phyloP scores from a whole-genome alignment of 176 grass and related monocot genomes.

The Elaeis guineensis region DNA sequence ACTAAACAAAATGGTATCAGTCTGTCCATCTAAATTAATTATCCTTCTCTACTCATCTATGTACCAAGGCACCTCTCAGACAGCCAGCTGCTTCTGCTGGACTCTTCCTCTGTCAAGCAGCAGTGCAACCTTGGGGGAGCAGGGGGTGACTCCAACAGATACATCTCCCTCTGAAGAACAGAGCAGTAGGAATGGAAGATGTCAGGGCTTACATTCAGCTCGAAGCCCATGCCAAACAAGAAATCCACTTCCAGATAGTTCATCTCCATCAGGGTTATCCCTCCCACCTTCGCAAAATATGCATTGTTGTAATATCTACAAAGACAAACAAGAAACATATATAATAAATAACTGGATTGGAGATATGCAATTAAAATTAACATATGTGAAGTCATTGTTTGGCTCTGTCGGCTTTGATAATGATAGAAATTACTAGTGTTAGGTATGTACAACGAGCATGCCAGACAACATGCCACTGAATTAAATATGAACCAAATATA shows the following conservation, averaged over 20 bases:
- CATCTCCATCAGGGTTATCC: conserved; percentile 90
- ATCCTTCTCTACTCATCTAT: too few relatives aligned
- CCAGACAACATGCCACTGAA: too few relatives aligned
- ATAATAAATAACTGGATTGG: too few relatives aligned
- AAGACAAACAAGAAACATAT: background rate
- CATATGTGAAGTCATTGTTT: background rate
- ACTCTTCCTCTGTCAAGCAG: conserved; percentile 51
- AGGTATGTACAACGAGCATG: too few relatives aligned
- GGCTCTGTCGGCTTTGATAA: too few relatives aligned
- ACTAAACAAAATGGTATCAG: too few relatives aligned
- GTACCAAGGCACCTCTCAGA: conserved; percentile 28
- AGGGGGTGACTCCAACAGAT: conserved; percentile 36
- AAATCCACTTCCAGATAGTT: conserved; percentile 97
- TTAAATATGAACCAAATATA: too few relatives aligned
- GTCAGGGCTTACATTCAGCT: conserved; percentile 81
- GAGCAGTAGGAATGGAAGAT: conserved; percentile 77
- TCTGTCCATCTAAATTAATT: too few relatives aligned
- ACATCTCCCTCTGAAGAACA: conserved; percentile 73
- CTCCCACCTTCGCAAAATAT: conserved; percentile 95
- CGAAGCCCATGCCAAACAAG: conserved; percentile 86
- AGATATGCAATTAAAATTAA: background rate
- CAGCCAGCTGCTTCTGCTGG: conserved; percentile 53
- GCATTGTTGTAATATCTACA: conserved; percentile 97
- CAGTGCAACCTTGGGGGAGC: conserved; percentile 29
- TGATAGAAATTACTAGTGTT: too few relatives aligned